Conservation (phyloP, 2,329 filamentous ascomycete species). For the Ceratocystis smalleyi region DNA sequence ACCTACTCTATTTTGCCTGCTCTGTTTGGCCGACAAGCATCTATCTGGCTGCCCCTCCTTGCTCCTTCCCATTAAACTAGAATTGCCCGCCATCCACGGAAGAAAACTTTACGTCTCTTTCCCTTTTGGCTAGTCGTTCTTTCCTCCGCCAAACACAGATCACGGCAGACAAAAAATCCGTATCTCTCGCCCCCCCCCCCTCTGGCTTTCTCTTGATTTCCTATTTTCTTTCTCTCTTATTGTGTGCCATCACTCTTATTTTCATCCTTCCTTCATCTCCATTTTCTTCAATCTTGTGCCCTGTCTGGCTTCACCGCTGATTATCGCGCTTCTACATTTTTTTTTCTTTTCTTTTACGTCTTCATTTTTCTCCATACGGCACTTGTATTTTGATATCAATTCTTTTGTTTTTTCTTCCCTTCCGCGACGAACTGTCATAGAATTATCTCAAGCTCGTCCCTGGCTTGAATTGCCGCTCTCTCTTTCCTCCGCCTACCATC, state of each 20-base stretch:
- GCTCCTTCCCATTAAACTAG: slow-evolving; percentile 1
- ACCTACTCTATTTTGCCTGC: neutral
- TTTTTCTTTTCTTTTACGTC: neutral
- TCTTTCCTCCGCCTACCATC: neutral
- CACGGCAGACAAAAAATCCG: neutral
- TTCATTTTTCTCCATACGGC: neutral
- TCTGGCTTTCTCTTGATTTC: neutral
- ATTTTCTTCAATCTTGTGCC: neutral
- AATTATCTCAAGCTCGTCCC: neutral
- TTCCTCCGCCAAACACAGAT: slow-evolving; percentile 1
- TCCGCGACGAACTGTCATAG: slow-evolving; percentile 9
- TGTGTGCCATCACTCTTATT: neutral
- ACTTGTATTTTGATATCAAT: slow-evolving; percentile 9
- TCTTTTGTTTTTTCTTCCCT: slow-evolving; percentile 6
- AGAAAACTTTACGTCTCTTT: neutral
- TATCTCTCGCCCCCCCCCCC: neutral
- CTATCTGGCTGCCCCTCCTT: neutral
- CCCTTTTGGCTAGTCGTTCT: neutral
- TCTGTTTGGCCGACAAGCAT: neutral
- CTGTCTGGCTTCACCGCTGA: neutral
- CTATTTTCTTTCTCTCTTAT: neutral
- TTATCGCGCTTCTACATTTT: neutral
- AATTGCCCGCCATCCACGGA: neutral
- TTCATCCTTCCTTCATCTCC: neutral
- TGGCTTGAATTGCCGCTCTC: neutral